phyloP scores from a whole-genome alignment of 208 protist species.

The Lotmaria passim region DNA sequence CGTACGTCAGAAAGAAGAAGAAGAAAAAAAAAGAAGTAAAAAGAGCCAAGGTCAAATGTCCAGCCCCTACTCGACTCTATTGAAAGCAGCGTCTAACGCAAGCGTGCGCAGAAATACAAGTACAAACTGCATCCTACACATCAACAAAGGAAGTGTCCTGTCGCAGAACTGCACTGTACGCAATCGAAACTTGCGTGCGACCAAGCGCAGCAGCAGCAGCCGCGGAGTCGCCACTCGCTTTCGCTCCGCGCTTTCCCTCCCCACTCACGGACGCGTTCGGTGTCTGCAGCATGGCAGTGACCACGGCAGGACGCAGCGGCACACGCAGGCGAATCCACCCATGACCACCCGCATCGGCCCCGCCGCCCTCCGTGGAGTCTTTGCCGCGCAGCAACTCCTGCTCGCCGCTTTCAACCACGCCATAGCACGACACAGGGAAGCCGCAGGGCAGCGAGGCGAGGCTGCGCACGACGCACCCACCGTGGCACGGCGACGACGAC shows the following conservation, averaged over 20 bases:
- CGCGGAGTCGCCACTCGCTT: too few relatives aligned
- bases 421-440: constrained; percentile 81
- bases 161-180: constrained; percentile 51
- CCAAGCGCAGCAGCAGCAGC: background rate
- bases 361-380: background rate
- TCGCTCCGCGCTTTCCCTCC: background rate
- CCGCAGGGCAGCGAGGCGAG: constrained; percentile 47
- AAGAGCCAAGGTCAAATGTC: too few relatives aligned
- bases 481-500: background rate
- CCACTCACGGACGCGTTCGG: background rate
- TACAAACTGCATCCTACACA: constrained; percentile 21
- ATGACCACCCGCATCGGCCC: too few relatives aligned
- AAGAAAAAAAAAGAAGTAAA: too few relatives aligned
- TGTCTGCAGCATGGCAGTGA: constrained; percentile 31
- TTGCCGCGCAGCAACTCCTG: constrained; percentile 40
- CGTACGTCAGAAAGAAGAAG: too few relatives aligned
- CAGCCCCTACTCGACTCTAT: too few relatives aligned
- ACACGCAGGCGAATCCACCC: constrained; percentile 60
- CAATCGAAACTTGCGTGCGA: constrained; percentile 53
- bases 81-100: too few relatives aligned
- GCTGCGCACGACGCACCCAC: constrained; percentile 31
- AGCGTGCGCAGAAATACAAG: too few relatives aligned
- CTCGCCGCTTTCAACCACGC: constrained; percentile 80
- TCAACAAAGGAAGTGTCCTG: constrained; percentile 68
- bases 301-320: constrained; percentile 45